Percentiles rank a stretch among this genome's conserved stretches.
Evolutionary conservation across 805 yeast genomes (phyloP).

Genomic region (Nakazawaea sp.): DNA sequence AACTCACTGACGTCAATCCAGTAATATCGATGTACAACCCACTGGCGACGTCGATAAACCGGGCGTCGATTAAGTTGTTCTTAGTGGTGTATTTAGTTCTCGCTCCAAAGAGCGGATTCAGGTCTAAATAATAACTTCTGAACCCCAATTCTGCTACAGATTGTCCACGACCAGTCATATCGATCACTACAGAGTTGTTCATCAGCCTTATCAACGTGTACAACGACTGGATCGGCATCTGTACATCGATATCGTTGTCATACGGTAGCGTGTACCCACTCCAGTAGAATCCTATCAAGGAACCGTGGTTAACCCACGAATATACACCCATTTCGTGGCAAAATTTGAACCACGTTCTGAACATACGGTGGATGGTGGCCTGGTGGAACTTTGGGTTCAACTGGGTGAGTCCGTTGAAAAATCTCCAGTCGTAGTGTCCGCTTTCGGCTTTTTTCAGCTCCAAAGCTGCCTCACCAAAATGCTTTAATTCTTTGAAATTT

Average conservation of each 20-base stretch:
- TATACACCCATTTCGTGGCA: slow-evolving; percentile 33
- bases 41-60: slow-evolving; percentile 44
- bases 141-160: slow-evolving; percentile 21
- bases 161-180: slow-evolving; percentile 17
- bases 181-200: slow-evolving; percentile 45
- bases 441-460: slow-evolving; percentile 25
- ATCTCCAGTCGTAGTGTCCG: slow-evolving; percentile 40
- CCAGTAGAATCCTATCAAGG: slow-evolving; percentile 57
- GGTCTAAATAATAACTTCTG: slow-evolving; percentile 25
- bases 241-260: slow-evolving; percentile 62
- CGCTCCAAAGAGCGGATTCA: slow-evolving; percentile 25
- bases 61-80: slow-evolving; percentile 44
- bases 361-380: slow-evolving; percentile 35
- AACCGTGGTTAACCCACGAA: slow-evolving; percentile 62
- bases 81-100: slow-evolving; percentile 36
- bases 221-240: slow-evolving; percentile 41
- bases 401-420: slow-evolving; percentile 24
- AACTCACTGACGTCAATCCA: slow-evolving; percentile 20
- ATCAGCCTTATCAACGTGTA: slow-evolving; percentile 34
- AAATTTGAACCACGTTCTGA: slow-evolving; percentile 49
- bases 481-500: slow-evolving; percentile 16
- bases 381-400: slow-evolving; percentile 17
- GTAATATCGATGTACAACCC: slow-evolving; percentile 40
- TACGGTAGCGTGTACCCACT: slow-evolving; percentile 53
- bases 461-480: slow-evolving; percentile 34